Conservation (phyloP, 2,329 filamentous ascomycete species). For the Botrytis hyacinthi region DNA sequence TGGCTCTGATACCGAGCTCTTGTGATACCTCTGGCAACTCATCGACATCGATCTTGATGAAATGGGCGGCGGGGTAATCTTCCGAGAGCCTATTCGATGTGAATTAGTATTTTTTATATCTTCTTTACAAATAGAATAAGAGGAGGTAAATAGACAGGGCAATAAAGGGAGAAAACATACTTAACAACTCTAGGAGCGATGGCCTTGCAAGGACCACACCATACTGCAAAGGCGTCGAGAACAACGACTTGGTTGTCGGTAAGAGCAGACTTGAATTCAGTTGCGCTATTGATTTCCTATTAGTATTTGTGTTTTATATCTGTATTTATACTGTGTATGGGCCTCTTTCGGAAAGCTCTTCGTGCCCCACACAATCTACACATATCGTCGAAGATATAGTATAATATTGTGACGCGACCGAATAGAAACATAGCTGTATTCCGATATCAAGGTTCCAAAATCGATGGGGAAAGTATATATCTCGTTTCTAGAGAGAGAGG, state of each 20-base stretch:
- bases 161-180: slow-evolving; percentile 44
- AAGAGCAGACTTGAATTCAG: slow-evolving; percentile 57
- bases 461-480: background rate
- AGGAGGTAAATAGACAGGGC: slow-evolving; percentile 16
- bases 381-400: background rate
- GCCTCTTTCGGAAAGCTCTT: background rate
- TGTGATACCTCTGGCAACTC: slow-evolving; percentile 70
- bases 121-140: slow-evolving; percentile 4
- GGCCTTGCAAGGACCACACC: slow-evolving; percentile 94
- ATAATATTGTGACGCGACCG: background rate
- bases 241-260: slow-evolving; percentile 62
- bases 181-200: slow-evolving; percentile 74
- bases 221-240: slow-evolving; percentile 83
- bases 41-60: slow-evolving; percentile 92
- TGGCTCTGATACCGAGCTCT: slow-evolving; percentile 79
- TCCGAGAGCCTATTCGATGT: slow-evolving; percentile 53
- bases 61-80: slow-evolving; percentile 60
- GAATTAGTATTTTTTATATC: slow-evolving; percentile 23
- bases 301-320: slow-evolving; percentile 24
- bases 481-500: background rate
- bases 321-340: background rate
- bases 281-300: slow-evolving; percentile 46
- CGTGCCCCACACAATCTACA: background rate
- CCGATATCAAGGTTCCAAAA: background rate
- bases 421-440: background rate